Conservation (phyloP, 2,329 filamentous ascomycete genomes). For the Penicillium sp. region DNA sequence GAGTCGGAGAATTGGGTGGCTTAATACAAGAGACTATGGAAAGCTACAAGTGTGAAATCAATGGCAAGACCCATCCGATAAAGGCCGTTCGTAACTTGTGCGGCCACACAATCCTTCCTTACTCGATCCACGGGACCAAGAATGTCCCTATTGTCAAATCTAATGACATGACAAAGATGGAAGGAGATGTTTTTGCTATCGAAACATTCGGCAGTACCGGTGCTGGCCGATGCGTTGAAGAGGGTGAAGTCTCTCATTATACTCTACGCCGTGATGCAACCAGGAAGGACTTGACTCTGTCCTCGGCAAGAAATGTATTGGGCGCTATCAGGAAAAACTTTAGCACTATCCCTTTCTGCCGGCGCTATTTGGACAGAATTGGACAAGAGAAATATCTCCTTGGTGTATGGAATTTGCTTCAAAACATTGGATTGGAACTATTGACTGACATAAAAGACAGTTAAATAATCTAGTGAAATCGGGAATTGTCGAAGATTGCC, state of each 20-base stretch:
- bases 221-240: conserved; percentile 48
- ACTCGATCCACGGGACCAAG: conserved; percentile 56
- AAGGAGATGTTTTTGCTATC: conserved; percentile 58
- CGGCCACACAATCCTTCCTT: conserved; percentile 55
- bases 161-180: conserved; percentile 52
- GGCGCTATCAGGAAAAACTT: too few relatives aligned
- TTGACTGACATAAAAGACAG: too few relatives aligned
- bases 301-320: too few relatives aligned
- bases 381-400: too few relatives aligned
- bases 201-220: conserved; percentile 59
- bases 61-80: conserved; percentile 52
- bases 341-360: too few relatives aligned
- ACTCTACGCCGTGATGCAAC: conserved; percentile 47
- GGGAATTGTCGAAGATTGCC: too few relatives aligned
- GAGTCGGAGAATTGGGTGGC: conserved; percentile 55
- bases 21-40: conserved; percentile 62
- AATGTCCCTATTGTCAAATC: conserved; percentile 55
- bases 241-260: conserved; percentile 15
- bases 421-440: too few relatives aligned
- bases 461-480: too few relatives aligned
- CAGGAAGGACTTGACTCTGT: too few relatives aligned
- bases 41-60: conserved; percentile 58
- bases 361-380: too few relatives aligned
- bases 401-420: too few relatives aligned
- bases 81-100: conserved; percentile 56